These are phyloP conservation scores for Pyronema domesticum DNA, from an alignment of 495 filamentous ascomycete species.

Conservation along the genomic window DNA sequence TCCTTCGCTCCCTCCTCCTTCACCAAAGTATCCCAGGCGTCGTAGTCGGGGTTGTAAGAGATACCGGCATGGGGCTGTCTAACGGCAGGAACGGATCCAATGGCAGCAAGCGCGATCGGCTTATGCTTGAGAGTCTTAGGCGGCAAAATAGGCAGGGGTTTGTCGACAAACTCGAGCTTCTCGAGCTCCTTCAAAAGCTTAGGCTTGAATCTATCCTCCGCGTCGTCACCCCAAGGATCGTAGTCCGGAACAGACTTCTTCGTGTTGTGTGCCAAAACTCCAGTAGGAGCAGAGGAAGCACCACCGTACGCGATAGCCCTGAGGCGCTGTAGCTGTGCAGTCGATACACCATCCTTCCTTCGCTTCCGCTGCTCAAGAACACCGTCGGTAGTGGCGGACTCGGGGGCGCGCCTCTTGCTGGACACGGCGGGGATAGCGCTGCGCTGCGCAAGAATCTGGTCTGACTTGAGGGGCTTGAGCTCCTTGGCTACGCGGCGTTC, in stretches of 20 bases:
- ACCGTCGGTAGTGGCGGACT: constrained; percentile 39
- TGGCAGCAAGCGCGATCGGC: constrained; percentile 62
- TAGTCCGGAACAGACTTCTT: constrained; percentile 34
- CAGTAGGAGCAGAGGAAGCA: constrained; percentile 52
- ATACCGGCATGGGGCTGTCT: constrained; percentile 57
- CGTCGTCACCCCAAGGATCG: constrained; percentile 59
- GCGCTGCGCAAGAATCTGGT: constrained; percentile 75
- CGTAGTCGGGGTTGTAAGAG: constrained; percentile 79
- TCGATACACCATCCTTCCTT: constrained; percentile 54
- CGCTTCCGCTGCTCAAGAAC: constrained; percentile 57
- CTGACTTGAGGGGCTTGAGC: constrained; percentile 61
- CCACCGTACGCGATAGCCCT: constrained; percentile 59
- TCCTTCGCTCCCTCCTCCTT: constrained; percentile 57
- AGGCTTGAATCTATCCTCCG: constrained; percentile 23
- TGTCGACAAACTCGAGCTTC: constrained; percentile 42
- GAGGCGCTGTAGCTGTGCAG: constrained; percentile 61
- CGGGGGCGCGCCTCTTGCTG: constrained; percentile 49
- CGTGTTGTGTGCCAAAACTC: constrained; percentile 15
- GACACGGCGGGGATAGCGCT: constrained; percentile 64
- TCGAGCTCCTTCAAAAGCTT: constrained; percentile 27
- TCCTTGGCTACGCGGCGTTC: constrained; percentile 42
- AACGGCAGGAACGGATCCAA: constrained; percentile 61
- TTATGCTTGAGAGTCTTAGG: constrained; percentile 59
- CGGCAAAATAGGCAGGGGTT: constrained; percentile 45
- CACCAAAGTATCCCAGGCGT: constrained; percentile 63